Evolutionary conservation across 176 grass and related monocot genomes (phyloP), one percentile per base, ranked within the genome.

Genomic region (Phragmites australis): DNA sequence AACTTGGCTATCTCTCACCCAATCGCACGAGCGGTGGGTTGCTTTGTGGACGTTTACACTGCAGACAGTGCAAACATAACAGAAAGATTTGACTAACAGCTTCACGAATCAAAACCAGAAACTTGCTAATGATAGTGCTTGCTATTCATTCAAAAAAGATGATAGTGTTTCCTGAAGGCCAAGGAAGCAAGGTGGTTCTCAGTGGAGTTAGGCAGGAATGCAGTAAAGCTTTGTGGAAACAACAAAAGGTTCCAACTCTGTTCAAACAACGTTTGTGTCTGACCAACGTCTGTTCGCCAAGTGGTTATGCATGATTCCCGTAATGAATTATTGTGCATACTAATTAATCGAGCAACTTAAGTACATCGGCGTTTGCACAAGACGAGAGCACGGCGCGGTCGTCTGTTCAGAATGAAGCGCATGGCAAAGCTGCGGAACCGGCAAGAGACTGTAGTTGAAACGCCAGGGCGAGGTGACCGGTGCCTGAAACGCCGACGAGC

Each of bases 71-170:
- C 70, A 46, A 25, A 46, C 60, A 0, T 55, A 75, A 83, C 71
- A 8, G 61, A 76, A 68, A 68, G 39, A 47, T 57, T 47, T 37
- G 61, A 57, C 70, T n/a, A 55, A 15, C 45, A 11, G 27, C 40
- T 57, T 45, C 34, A 9, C 51, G 14, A 76, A 76, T 60, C 40
- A 29, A 61, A 0, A 8, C 3, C 8, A 6, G 16, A 59, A 60
- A 60, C 55, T 30, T 17, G 72, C 54, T 76, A 76, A 76, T 76
- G 15, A 76, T 76, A 14, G 54, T 30, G 74, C 12, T 45, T n/a
- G n/a, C n/a, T n/a, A n/a, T n/a, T n/a, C n/a, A n/a, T n/a, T n/a
- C n/a, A n/a, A n/a, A n/a, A n/a, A n/a, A n/a, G n/a, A n/a, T n/a
- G n/a, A n/a, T n/a, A n/a, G n/a, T n/a, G n/a, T n/a, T n/a, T n/a